phyloP scores from a whole-genome alignment of 305 asterid species.

The Plantago coronopus region DNA sequence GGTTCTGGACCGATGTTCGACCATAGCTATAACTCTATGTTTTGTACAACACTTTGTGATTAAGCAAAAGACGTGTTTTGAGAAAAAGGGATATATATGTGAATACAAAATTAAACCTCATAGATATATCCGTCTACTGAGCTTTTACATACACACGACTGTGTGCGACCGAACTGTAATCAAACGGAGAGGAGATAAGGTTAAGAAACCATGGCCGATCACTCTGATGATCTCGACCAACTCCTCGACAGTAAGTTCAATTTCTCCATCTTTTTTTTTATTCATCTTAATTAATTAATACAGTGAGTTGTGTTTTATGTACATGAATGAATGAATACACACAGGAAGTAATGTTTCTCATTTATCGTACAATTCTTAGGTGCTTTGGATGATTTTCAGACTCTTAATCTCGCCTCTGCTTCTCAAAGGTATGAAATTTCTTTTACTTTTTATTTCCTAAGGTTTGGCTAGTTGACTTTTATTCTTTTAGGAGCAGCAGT shows the following conservation, averaged over 20 bases:
- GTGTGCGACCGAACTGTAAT: too few relatives aligned
- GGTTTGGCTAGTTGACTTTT: neutral
- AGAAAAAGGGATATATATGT: too few relatives aligned
- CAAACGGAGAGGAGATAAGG: too few relatives aligned
- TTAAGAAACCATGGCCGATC: conserved; percentile 47
- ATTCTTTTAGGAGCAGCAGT: neutral
- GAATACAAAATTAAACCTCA: too few relatives aligned
- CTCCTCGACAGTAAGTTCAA: conserved; percentile 88
- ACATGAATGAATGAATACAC: neutral
- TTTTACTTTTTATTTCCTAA: neutral
- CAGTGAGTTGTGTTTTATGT: neutral
- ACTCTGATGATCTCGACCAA: conserved; percentile 81
- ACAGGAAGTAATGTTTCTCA: neutral
- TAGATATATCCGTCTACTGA: too few relatives aligned
- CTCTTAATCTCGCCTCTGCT: conserved; percentile 69
- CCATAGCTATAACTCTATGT: too few relatives aligned
- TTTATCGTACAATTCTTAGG: conserved; percentile 45
- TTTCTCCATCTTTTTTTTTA: neutral
- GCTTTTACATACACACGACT: too few relatives aligned
- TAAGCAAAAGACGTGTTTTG: too few relatives aligned
- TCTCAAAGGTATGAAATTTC: conserved; percentile 53
- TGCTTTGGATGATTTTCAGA: conserved; percentile 99
- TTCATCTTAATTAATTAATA: neutral
- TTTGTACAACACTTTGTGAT: too few relatives aligned
- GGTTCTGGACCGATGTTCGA: too few relatives aligned